Evolutionary conservation across 805 yeast genomes (phyloP).

Genomic region (Metschnikowia vanudenii): DNA sequence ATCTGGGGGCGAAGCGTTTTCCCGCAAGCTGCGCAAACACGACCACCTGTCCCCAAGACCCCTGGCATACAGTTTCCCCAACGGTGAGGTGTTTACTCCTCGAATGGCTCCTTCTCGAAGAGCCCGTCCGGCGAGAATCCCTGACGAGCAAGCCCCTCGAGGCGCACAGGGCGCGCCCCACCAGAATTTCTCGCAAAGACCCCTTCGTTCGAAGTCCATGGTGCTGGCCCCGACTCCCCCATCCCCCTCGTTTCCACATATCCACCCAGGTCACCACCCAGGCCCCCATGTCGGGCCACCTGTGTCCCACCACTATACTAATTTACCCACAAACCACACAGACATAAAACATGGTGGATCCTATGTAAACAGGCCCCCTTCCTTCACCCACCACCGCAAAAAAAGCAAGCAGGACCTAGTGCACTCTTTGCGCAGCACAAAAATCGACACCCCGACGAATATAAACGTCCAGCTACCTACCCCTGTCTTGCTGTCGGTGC

Average conservation of each 20-base stretch:
- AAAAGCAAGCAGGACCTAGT: slow-evolving; percentile 22
- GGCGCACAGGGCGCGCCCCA: not conserved
- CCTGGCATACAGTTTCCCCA: slow-evolving; percentile 45
- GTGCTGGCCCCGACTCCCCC: slow-evolving; percentile 8
- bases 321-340: not conserved
- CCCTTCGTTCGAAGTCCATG: slow-evolving; percentile 15
- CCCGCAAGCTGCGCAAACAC: slow-evolving; percentile 34
- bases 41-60: slow-evolving; percentile 9
- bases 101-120: slow-evolving; percentile 41
- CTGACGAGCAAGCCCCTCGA: slow-evolving; percentile 5
- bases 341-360: not conserved
- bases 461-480: slow-evolving; percentile 11
- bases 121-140: slow-evolving; percentile 35
- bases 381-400: slow-evolving; percentile 21
- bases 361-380: slow-evolving; percentile 12
- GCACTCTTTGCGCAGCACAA: slow-evolving; percentile 24
- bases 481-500: slow-evolving; percentile 1
- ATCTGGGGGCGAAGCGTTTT: slow-evolving; percentile 38
- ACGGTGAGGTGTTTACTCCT: slow-evolving; percentile 54
- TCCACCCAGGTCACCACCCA: no score
- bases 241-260: not conserved
- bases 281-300: not conserved
- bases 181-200: not conserved
- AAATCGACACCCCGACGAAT: slow-evolving; percentile 29
- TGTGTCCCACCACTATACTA: not conserved